These are phyloP conservation scores for Hymenoscyphus albidus DNA, from an alignment of 2,329 filamentous ascomycete species.

Conservation along the genomic window DNA sequence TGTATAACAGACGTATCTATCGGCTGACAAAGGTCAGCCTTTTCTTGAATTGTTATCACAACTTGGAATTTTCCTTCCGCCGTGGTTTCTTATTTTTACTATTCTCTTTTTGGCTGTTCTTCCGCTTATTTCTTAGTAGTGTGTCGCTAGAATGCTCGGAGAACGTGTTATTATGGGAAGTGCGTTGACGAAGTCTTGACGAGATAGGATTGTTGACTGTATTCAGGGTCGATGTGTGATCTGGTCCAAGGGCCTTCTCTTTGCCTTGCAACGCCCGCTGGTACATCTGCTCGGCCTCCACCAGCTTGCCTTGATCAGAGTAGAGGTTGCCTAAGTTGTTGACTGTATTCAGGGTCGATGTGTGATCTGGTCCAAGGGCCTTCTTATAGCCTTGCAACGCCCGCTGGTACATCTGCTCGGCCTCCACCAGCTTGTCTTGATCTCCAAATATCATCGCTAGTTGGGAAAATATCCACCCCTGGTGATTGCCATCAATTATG, in stretches of 20 bases:
- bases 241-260: slow-evolving; percentile 19
- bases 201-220: slow-evolving; percentile 3
- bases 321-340: slow-evolving; percentile 25
- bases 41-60: too few species aligned
- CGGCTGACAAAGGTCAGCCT: too few species aligned
- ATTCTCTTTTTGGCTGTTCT: background rate
- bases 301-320: slow-evolving; percentile 24
- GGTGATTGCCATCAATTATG: background rate
- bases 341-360: slow-evolving; percentile 9
- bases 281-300: slow-evolving; percentile 27
- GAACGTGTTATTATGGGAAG: background rate
- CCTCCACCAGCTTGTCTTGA: slow-evolving; percentile 25
- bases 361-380: slow-evolving; percentile 5
- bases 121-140: background rate
- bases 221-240: slow-evolving; percentile 11
- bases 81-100: background rate
- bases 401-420: slow-evolving; percentile 13
- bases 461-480: background rate
- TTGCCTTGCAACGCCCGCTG: slow-evolving; percentile 20
- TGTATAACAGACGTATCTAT: too few species aligned
- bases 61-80: background rate
- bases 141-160: background rate
- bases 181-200: background rate
- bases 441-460: slow-evolving; percentile 18
- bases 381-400: slow-evolving; percentile 19